These are phyloP conservation scores for Alternaria viburni DNA, from an alignment of 2,329 filamentous ascomycete genomes.

Conservation along the genomic window DNA sequence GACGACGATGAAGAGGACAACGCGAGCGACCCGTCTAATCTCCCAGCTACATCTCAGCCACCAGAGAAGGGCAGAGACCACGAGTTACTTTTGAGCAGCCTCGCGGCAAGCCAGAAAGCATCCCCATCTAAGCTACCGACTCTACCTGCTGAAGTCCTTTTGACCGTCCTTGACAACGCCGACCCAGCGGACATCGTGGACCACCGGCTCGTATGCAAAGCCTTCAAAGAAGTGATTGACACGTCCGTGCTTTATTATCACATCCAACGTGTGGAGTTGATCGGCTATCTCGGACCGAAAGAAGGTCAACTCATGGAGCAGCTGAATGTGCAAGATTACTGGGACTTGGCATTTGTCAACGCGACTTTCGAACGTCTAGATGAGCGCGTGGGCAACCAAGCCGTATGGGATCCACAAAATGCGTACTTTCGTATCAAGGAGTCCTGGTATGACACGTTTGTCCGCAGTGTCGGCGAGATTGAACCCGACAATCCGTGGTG, in stretches of 20 bases:
- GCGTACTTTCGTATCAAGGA: background rate
- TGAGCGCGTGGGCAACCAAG: no score
- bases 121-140: background rate
- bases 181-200: background rate
- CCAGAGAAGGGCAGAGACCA: background rate
- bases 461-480: background rate
- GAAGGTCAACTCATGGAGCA: background rate
- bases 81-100: background rate
- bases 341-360: background rate
- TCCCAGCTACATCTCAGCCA: background rate
- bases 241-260: background rate
- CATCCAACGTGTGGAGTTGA: background rate
- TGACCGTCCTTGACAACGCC: background rate
- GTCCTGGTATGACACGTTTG: background rate
- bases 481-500: background rate
- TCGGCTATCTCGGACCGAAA: background rate
- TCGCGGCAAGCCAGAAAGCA: background rate
- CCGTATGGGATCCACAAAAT: background rate
- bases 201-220: background rate
- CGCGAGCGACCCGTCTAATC: background rate
- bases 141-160: background rate
- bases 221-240: background rate
- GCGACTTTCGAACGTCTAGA: background rate
- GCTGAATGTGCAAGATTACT: background rate
- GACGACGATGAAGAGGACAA: background rate